Percentiles rank a stretch among this genome's conserved stretches.
Evolutionary conservation across 2,329 filamentous ascomycete species (phyloP).

Genomic region (Aspergillus pseudotamarii): DNA sequence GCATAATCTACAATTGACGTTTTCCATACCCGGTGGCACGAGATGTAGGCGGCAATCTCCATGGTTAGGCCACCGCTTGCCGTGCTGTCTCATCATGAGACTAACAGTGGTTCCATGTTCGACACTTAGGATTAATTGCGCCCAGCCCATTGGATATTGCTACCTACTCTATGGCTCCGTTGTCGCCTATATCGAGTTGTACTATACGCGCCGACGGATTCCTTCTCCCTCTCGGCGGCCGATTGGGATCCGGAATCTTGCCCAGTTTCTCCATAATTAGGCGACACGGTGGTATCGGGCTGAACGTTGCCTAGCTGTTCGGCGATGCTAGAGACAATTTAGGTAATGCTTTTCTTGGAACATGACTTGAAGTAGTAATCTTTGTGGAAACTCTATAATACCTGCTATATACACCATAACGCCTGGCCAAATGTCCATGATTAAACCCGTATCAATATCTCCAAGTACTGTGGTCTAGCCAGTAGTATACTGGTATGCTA

Average conservation of each 20-base stretch:
- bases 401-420: conserved; percentile 2
- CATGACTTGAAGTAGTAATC: not conserved
- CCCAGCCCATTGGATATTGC: not conserved
- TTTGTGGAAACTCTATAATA: not conserved
- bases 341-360: not conserved
- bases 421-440: not conserved
- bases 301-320: not conserved
- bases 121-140: not conserved
- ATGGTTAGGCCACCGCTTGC: not conserved
- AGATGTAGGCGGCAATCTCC: not conserved
- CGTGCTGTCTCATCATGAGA: not conserved
- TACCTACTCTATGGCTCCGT: not conserved
- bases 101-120: not conserved
- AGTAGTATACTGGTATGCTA: not conserved
- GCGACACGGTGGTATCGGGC: not conserved
- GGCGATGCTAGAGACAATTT: accelerated
- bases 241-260: not conserved
- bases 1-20: not conserved
- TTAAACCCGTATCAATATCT: not conserved
- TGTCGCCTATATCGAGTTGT: not conserved
- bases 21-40: too few species aligned
- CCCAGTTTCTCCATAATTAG: not conserved
- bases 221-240: not conserved
- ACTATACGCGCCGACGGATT: not conserved
- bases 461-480: not conserved